Evolutionary conservation across 371 early-diverging fungal species (phyloP).

Genomic region (Saksenaea vasiformis): DNA sequence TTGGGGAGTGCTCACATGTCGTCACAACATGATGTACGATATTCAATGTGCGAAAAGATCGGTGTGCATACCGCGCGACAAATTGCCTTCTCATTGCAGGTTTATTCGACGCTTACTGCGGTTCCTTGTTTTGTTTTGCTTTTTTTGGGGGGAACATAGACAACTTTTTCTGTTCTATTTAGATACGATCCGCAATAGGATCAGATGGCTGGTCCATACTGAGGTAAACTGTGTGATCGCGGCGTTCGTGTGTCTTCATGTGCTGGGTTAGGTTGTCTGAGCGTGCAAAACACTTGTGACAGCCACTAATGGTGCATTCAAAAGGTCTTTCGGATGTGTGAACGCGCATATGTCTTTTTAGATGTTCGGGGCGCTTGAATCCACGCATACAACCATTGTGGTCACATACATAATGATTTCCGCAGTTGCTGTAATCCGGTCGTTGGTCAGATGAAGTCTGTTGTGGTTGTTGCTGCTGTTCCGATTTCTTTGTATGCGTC

Average conservation of each 20-base stretch:
- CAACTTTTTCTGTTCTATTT: too few relatives aligned
- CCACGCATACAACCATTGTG: constrained; percentile 37
- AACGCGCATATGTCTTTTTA: constrained; percentile 81
- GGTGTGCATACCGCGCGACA: too few relatives aligned
- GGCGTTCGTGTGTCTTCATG: constrained; percentile 53
- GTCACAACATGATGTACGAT: too few relatives aligned
- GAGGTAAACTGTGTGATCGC: not conserved
- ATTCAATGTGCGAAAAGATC: too few relatives aligned
- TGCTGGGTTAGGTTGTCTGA: constrained; percentile 69
- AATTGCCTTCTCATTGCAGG: too few relatives aligned
- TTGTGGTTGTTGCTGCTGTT: not conserved
- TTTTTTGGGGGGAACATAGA: too few relatives aligned
- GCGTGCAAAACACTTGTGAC: constrained; percentile 77
- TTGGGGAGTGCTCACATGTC: too few relatives aligned
- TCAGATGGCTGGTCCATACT: not conserved
- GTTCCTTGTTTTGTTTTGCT: too few relatives aligned
- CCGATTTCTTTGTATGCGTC: constrained; percentile 31
- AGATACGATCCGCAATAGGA: not conserved
- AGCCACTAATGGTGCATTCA: constrained; percentile 60
- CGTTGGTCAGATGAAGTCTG: not conserved
- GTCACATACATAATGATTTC: not conserved
- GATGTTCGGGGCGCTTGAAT: constrained; percentile 81
- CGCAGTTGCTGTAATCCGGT: not conserved
- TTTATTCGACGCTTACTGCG: too few relatives aligned
- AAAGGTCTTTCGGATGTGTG: constrained; percentile 79